Conservation (phyloP, 164 flowering plant species). For the Macadamia tetraphylla region DNA sequence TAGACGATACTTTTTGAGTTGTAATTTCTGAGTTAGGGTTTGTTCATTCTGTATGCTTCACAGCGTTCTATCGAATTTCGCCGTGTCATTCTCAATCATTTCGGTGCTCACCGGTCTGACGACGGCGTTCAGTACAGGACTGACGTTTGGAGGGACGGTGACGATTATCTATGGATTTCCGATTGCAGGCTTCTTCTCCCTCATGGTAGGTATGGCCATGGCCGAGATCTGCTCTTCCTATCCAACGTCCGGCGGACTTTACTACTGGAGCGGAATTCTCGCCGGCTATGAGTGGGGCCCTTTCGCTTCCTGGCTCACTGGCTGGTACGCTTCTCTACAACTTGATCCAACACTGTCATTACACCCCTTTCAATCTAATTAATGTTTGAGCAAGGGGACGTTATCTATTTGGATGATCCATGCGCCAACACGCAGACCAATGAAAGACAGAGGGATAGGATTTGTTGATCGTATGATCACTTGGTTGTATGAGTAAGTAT, state of each 20-base stretch:
- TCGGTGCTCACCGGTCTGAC: conserved; percentile 65
- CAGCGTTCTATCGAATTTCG: conserved; percentile 49
- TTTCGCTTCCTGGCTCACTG: conserved; percentile 58
- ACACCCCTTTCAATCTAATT: no score
- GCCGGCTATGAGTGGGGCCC: conserved; percentile 42
- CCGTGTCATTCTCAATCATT: conserved; percentile 59
- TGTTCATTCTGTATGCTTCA: background rate
- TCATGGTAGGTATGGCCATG: conserved; percentile 61
- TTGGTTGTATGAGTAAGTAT: no score
- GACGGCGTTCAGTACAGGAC: conserved; percentile 55
- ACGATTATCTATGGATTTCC: conserved; percentile 64
- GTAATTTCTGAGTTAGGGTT: background rate
- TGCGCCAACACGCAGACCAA: no score
- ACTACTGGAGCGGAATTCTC: conserved; percentile 76
- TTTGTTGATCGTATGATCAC: no score
- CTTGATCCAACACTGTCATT: no score
- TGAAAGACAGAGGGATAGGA: no score
- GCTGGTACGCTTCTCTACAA: conserved; percentile 33
- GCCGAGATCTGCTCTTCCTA: conserved; percentile 79
- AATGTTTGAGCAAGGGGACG: no score
- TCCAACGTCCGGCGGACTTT: conserved; percentile 79
- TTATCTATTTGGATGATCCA: no score
- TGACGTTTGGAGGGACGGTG: conserved; percentile 58
- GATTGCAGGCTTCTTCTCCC: conserved; percentile 44
- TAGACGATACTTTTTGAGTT: background rate